Conservation (phyloP, 352 stramenopile genomes). For the Halophytophthora polymorphica region DNA sequence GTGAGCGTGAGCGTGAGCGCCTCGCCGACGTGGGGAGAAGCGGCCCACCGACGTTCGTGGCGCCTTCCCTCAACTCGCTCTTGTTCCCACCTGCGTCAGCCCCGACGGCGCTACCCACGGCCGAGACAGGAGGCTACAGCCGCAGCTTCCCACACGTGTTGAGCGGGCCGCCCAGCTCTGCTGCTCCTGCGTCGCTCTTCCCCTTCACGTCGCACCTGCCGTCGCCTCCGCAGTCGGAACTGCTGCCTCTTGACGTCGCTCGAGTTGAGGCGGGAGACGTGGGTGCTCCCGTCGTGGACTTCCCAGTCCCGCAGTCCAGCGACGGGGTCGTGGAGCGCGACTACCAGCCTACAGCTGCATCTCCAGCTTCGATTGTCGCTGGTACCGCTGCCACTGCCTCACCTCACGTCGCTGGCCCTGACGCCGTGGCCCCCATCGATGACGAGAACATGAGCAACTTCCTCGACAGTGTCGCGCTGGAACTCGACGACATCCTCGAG, state of each 20-base stretch:
- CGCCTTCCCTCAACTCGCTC: slow-evolving; percentile 20
- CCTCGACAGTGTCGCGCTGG: slow-evolving; percentile 76
- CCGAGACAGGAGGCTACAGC: slow-evolving; percentile 1
- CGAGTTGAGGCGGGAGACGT: no score
- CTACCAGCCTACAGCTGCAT: no score
- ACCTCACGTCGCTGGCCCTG: slow-evolving; percentile 6
- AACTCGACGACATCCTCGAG: slow-evolving; percentile 77
- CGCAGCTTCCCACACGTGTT: slow-evolving; percentile 13
- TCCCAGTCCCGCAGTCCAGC: slow-evolving; percentile 19
- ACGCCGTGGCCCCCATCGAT: slow-evolving; percentile 28
- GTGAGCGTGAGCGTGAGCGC: no score
- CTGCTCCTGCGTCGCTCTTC: slow-evolving; percentile 13
- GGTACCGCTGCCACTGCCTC: slow-evolving; percentile 4
- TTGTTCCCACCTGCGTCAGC: slow-evolving; percentile 10
- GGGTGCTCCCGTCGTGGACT: not conserved
- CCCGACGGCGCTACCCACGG: not conserved
- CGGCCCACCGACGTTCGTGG: slow-evolving; percentile 18
- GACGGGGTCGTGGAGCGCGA: slow-evolving; percentile 19
- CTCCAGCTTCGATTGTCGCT: no score
- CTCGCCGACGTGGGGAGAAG: slow-evolving; percentile 7
- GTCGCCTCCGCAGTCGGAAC: slow-evolving; percentile 8
- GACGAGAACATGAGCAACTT: slow-evolving; percentile 81
- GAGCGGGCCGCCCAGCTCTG: slow-evolving; percentile 4
- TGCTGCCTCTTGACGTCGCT: not conserved
- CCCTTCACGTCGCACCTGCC: slow-evolving; percentile 17